Conservation (phyloP, 208 protist species). For the Trypanosoma vivax region DNA sequence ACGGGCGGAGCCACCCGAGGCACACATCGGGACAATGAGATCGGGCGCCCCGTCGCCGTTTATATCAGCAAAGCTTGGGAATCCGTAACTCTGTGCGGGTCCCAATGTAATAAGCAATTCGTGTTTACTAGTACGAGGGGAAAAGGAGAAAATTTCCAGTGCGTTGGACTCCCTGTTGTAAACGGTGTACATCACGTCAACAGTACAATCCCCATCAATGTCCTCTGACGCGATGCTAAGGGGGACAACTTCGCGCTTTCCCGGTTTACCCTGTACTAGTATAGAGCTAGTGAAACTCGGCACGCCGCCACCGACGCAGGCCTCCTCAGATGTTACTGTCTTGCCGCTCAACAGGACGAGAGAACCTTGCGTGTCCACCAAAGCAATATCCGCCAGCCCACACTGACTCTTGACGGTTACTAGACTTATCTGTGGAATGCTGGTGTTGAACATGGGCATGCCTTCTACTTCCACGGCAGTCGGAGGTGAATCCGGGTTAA, state of each 20-base stretch:
- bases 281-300: slow-evolving; percentile 3
- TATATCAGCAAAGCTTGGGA: slow-evolving; percentile 30
- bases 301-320: background rate
- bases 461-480: background rate
- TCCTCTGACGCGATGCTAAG: slow-evolving; percentile 36
- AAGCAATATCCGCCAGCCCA: slow-evolving; percentile 17
- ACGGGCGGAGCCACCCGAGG: background rate
- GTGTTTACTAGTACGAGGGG: slow-evolving; percentile 1
- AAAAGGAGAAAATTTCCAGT: slow-evolving; percentile 27
- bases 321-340: background rate
- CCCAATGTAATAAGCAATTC: slow-evolving; percentile 12
- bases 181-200: slow-evolving; percentile 54
- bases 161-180: slow-evolving; percentile 9
- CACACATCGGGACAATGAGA: slow-evolving; percentile 34
- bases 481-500: slow-evolving; percentile 1
- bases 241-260: slow-evolving; percentile 21
- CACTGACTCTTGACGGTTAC: slow-evolving; percentile 10
- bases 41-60: slow-evolving; percentile 54
- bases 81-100: slow-evolving; percentile 20
- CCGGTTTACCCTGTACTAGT: slow-evolving; percentile 4
- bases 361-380: slow-evolving; percentile 12
- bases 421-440: slow-evolving; percentile 16
- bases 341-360: slow-evolving; percentile 10
- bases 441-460: background rate
- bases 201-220: slow-evolving; percentile 56